phyloP scores from a whole-genome alignment of 2,329 filamentous ascomycete species.

The Ophiosphaerella herpotricha region DNA sequence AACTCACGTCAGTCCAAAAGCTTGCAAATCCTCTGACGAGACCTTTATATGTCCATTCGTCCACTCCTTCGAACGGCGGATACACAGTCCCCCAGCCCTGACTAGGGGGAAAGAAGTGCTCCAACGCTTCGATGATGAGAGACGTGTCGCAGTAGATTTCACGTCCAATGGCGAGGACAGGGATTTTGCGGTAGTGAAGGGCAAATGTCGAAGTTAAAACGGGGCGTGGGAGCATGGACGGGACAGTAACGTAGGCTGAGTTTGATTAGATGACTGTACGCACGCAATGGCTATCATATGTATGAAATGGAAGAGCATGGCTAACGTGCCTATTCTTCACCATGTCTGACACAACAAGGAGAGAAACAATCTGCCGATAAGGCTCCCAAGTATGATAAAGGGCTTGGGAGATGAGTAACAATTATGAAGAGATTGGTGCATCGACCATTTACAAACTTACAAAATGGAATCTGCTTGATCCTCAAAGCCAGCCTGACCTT shows the following conservation, averaged over 20 bases:
- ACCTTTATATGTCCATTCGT: constrained; percentile 40
- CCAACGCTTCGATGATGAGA: constrained; percentile 42
- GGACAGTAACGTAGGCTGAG: constrained; percentile 45
- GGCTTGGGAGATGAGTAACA: too few species aligned
- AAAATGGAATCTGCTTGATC: constrained; percentile 46
- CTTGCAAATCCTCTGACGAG: constrained; percentile 47
- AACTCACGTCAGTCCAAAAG: constrained; percentile 47
- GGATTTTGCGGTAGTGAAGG: constrained; percentile 47
- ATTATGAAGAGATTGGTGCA: too few species aligned
- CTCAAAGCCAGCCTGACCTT: constrained; percentile 45
- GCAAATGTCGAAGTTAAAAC: constrained; percentile 42
- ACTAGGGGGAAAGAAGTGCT: constrained; percentile 31
- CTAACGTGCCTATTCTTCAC: too few species aligned
- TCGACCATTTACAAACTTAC: not conserved
- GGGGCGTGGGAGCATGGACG: constrained; percentile 48
- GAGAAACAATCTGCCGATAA: too few species aligned
- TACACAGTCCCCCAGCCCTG: constrained; percentile 45
- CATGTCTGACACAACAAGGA: not conserved
- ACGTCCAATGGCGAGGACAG: constrained; percentile 36
- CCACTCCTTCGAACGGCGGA: constrained; percentile 27
- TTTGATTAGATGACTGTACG: not conserved
- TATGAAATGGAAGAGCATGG: not conserved
- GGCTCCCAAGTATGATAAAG: too few species aligned
- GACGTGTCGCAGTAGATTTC: constrained; percentile 44
- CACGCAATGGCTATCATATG: not conserved